Conservation (phyloP, 192 early-diverging fungal species). For the Coemansia sp. region DNA sequence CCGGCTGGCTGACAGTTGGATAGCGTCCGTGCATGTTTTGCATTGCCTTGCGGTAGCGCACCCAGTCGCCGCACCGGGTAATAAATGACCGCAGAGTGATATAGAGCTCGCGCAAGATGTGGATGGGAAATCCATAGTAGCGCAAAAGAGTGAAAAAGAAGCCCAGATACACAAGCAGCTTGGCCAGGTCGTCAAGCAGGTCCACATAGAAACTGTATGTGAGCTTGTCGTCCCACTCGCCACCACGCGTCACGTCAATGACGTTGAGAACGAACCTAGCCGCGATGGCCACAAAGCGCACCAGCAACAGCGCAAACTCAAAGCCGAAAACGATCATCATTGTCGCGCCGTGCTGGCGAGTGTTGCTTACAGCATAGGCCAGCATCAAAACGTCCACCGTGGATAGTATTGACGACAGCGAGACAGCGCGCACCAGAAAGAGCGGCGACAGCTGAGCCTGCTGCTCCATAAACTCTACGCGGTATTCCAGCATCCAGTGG, state of each 20-base stretch:
- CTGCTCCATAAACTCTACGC: constrained; percentile 77
- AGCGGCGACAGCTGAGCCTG: constrained; percentile 30
- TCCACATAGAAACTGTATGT: constrained; percentile 92
- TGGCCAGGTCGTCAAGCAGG: constrained; percentile 82
- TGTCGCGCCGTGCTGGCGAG: constrained; percentile 65
- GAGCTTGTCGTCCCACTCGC: constrained; percentile 91
- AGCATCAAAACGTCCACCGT: constrained; percentile 75
- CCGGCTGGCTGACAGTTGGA: constrained; percentile 83
- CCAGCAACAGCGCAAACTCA: constrained; percentile 90
- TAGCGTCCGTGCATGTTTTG: constrained; percentile 96
- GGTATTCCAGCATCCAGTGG: constrained; percentile 93
- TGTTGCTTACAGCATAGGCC: constrained; percentile 62
- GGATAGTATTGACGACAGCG: constrained; percentile 56
- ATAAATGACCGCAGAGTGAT: constrained; percentile 89
- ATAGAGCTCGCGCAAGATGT: constrained; percentile 96
- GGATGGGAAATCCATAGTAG: constrained; percentile 86
- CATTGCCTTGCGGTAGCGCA: constrained; percentile 91
- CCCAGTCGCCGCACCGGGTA: constrained; percentile 81
- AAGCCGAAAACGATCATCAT: constrained; percentile 99
- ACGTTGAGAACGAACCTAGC: constrained; percentile 87
- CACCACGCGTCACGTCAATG: constrained; percentile 69
- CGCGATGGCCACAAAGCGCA: constrained; percentile 67
- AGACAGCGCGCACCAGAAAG: constrained; percentile 27
- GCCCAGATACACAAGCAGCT: constrained; percentile 79
- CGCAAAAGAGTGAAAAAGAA: constrained; percentile 85